Percentiles rank a stretch among this genome's conserved stretches.
These are phyloP conservation scores for Omphalotus olearius DNA, from an alignment of 1,284 basidiomycete genomes.

Conservation along the genomic window DNA sequence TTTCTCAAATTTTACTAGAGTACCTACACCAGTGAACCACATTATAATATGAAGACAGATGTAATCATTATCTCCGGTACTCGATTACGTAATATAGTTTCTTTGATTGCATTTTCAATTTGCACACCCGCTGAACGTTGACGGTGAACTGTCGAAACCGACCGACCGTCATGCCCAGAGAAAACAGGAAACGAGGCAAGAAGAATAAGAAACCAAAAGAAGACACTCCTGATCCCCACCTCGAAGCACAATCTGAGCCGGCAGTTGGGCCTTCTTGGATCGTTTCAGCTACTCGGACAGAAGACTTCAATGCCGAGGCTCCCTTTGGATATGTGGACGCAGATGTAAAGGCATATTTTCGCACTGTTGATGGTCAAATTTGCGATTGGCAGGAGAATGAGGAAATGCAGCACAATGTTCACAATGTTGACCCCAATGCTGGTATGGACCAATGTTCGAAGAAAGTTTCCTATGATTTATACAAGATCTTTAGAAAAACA, in stretches of 20 bases:
- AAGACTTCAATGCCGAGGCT: conserved; percentile 56
- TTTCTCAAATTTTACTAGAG: too few relatives aligned
- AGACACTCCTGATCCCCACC: conserved; percentile 13
- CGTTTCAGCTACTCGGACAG: conserved; percentile 32
- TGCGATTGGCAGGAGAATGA: conserved; percentile 71
- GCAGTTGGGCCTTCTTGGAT: conserved; percentile 64
- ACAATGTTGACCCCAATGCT: conserved; percentile 68
- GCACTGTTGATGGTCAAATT: conserved; percentile 82
- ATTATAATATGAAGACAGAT: too few relatives aligned
- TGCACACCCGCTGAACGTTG: too few relatives aligned
- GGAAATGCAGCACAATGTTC: conserved; percentile 34
- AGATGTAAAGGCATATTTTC: conserved; percentile 89
- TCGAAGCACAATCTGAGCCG: conserved; percentile 18
- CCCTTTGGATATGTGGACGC: conserved; percentile 86
- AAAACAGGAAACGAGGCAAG: conserved; percentile 74
- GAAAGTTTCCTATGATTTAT: conserved; percentile 8
- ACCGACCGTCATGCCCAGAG: conserved; percentile 55
- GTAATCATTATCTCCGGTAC: too few relatives aligned
- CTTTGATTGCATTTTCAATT: neutral
- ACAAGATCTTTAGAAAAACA: conserved; percentile 56
- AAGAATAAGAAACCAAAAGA: conserved; percentile 55
- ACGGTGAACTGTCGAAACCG: too few relatives aligned
- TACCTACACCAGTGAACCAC: too few relatives aligned
- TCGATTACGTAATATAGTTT: too few relatives aligned
- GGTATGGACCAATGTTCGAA: conserved; percentile 39